These are phyloP conservation scores for carrot (Daucus carota) DNA, from an alignment of 129 eudicot species.

Conservation along the genomic window DNA sequence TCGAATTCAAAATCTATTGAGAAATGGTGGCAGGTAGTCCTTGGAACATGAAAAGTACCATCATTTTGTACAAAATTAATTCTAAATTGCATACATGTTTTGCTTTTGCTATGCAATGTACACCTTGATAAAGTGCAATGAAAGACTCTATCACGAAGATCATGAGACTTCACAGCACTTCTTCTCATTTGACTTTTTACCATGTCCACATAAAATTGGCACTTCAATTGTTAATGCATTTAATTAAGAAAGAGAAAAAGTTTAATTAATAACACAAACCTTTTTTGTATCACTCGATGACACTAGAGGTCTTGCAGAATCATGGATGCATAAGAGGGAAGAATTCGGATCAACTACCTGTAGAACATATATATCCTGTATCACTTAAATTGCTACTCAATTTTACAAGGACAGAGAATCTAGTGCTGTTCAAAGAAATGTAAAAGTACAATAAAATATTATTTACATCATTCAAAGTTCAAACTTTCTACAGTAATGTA, in stretches of 20 bases:
- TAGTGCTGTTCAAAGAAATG: background rate
- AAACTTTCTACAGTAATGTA: background rate
- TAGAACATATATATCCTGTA: conserved; percentile 6
- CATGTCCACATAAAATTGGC: background rate
- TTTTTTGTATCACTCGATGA: conserved; percentile 57
- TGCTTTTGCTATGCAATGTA: background rate
- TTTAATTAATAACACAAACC: conserved; percentile 32
- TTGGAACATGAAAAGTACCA: background rate
- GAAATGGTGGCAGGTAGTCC: background rate
- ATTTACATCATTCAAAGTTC: background rate
- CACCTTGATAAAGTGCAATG: background rate
- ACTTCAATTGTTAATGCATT: background rate
- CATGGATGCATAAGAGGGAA: conserved; percentile 88
- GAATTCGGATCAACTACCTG: conserved; percentile 68
- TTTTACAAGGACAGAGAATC: background rate
- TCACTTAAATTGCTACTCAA: background rate
- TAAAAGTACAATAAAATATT: background rate
- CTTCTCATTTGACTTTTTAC: background rate
- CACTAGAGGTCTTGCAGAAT: conserved; percentile 97
- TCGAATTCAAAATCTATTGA: background rate
- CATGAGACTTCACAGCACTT: background rate
- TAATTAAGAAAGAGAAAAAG: background rate
- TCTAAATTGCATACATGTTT: background rate
- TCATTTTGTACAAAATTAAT: background rate
- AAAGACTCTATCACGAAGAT: background rate